A percentile compares a stretch with the other conserved stretches of the same genome.
phyloP scores from a whole-genome alignment of 2,329 filamentous ascomycete species.

The Capronia americana region DNA sequence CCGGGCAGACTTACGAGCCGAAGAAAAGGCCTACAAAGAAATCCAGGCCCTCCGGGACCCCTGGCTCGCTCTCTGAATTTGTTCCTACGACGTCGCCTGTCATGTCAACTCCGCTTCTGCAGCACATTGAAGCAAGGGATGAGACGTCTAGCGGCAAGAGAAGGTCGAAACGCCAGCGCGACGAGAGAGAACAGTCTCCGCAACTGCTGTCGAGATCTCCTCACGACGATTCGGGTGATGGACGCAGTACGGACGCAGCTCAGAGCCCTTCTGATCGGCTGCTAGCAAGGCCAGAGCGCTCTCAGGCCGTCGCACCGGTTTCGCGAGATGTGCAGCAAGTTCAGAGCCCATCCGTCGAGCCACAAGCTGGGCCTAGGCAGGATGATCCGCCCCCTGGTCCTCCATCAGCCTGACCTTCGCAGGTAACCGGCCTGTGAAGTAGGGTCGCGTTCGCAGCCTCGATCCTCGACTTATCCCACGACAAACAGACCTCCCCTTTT shows the following conservation, averaged over 20 bases:
- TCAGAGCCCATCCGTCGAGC: slow-evolving; percentile 22
- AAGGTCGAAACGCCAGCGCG: slow-evolving; percentile 24
- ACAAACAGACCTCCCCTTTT: slow-evolving; percentile 4
- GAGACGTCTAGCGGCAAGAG: slow-evolving; percentile 36
- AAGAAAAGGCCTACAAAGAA: slow-evolving; percentile 40
- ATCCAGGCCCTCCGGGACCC: slow-evolving; percentile 36
- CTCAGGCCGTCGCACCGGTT: slow-evolving; percentile 26
- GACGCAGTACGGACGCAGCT: slow-evolving; percentile 29
- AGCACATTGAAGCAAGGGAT: slow-evolving; percentile 22
- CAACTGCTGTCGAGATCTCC: slow-evolving; percentile 23
- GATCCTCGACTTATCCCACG: not conserved
- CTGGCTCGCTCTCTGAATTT: slow-evolving; percentile 26
- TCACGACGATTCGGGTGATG: slow-evolving; percentile 31
- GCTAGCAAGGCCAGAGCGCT: slow-evolving; percentile 32
- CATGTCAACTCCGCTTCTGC: slow-evolving; percentile 29
- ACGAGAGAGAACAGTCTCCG: slow-evolving; percentile 20
- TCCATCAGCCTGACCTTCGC: slow-evolving; percentile 14
- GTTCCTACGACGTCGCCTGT: slow-evolving; percentile 27
- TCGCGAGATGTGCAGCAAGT: slow-evolving; percentile 25
- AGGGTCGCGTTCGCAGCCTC: not conserved
- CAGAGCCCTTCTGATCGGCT: slow-evolving; percentile 35
- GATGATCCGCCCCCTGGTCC: slow-evolving; percentile 20
- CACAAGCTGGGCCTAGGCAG: slow-evolving; percentile 15
- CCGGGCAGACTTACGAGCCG: slow-evolving; percentile 39
- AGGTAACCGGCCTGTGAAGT: too few relatives aligned